Conservation (phyloP, 768 basidiomycete species). For the Lactarius quietus region DNA sequence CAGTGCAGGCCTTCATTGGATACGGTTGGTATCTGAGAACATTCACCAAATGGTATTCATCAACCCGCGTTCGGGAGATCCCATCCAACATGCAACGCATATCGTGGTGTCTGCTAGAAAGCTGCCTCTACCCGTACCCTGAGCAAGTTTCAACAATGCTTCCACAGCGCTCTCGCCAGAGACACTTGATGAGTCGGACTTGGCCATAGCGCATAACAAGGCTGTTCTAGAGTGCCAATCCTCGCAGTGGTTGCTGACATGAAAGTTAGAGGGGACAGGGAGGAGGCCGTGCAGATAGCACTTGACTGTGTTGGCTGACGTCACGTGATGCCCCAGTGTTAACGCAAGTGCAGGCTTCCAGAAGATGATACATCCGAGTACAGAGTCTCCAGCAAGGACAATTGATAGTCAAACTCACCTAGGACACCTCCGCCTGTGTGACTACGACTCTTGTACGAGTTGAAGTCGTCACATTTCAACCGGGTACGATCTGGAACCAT, state of each 20-base stretch:
- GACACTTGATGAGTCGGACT: not conserved
- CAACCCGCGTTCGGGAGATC: not conserved
- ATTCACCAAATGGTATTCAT: not conserved
- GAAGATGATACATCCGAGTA: not conserved
- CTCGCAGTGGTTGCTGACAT: slow-evolving; percentile 17
- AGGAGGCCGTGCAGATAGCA: slow-evolving; percentile 12
- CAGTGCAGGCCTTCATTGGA: not conserved
- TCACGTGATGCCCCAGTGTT: slow-evolving; percentile 25
- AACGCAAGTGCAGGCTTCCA: slow-evolving; percentile 11
- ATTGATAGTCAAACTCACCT: not conserved
- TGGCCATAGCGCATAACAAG: too few relatives aligned
- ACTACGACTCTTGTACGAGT: not conserved
- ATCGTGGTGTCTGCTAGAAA: too few relatives aligned
- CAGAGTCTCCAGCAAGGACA: not conserved
- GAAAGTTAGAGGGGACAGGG: not conserved
- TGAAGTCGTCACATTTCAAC: not conserved
- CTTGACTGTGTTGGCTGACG: slow-evolving; percentile 25
- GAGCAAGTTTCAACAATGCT: too few relatives aligned
- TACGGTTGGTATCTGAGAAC: not conserved
- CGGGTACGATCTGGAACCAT: not conserved
- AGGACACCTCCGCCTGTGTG: not conserved
- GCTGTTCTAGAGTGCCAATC: not conserved
- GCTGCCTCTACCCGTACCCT: too few relatives aligned
- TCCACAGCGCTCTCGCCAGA: not conserved
- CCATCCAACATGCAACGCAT: not conserved